Evolutionary conservation across 257 asterid genomes (phyloP).

Genomic region (Nicotiana tabacum): DNA sequence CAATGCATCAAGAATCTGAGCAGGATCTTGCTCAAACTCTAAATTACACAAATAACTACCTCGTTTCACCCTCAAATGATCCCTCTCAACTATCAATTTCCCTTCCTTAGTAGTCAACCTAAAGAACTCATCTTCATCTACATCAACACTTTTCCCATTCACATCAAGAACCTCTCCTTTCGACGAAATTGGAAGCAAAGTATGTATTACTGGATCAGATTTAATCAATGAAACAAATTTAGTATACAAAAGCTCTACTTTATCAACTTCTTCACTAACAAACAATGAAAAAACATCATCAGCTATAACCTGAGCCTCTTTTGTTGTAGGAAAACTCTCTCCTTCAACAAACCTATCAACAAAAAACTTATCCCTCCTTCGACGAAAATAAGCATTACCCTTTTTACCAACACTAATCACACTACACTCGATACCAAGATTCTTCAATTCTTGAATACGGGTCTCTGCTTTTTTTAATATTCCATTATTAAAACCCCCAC

Average conservation of each 20-base stretch:
- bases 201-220: slow-evolving; percentile 52
- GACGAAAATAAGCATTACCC: slow-evolving; percentile 50
- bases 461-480: slow-evolving; percentile 46
- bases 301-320: slow-evolving; percentile 73
- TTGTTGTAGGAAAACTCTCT: slow-evolving; percentile 52
- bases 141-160: slow-evolving; percentile 50
- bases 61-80: slow-evolving; percentile 17
- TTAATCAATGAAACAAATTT: slow-evolving; percentile 66
- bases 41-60: slow-evolving; percentile 30
- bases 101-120: slow-evolving; percentile 64
- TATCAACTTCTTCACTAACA: slow-evolving; percentile 65
- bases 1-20: slow-evolving; percentile 76
- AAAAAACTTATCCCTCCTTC: slow-evolving; percentile 20
- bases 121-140: slow-evolving; percentile 53
- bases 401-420: slow-evolving; percentile 62
- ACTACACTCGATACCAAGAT: slow-evolving; percentile 41
- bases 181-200: slow-evolving; percentile 56
- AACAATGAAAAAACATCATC: slow-evolving; percentile 64
- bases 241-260: slow-evolving; percentile 68
- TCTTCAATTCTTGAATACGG: slow-evolving; percentile 43
- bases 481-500: slow-evolving; percentile 61
- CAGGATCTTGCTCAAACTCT: slow-evolving; percentile 78
- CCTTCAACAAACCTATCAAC: slow-evolving; percentile 50
- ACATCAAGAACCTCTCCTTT: slow-evolving; percentile 48
- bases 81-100: slow-evolving; percentile 58